phyloP scores from a whole-genome alignment of 306 rosid genomes.

The Abrus precatorius region DNA sequence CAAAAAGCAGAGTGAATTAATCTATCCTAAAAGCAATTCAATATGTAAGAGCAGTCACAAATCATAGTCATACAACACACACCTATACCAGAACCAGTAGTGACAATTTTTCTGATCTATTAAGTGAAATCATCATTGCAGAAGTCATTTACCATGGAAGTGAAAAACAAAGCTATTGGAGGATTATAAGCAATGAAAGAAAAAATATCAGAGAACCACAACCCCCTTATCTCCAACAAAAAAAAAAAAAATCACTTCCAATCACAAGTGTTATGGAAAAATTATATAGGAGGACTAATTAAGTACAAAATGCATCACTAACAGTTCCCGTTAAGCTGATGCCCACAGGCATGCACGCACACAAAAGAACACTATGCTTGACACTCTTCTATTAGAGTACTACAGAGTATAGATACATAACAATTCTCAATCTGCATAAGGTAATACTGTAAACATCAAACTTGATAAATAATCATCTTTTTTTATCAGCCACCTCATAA shows the following conservation, averaged over 20 bases:
- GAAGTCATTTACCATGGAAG: conserved; percentile 10
- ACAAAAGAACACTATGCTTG: too few species aligned
- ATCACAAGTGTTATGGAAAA: conserved; percentile 23
- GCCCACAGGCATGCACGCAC: not conserved
- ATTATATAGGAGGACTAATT: conserved; percentile 8
- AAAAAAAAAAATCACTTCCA: not conserved
- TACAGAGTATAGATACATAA: too few species aligned
- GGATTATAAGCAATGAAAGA: not conserved
- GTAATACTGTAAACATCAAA: too few species aligned
- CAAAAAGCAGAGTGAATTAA: conserved; percentile 6
- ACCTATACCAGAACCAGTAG: conserved; percentile 31
- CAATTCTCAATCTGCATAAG: too few species aligned
- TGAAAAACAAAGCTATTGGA: conserved; percentile 18
- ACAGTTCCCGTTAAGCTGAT: too few species aligned
- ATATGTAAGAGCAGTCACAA: conserved; percentile 30
- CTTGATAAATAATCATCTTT: too few species aligned
- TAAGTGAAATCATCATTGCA: not conserved
- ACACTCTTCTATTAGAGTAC: too few species aligned
- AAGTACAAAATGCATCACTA: not conserved
- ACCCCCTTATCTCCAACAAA: conserved; percentile 1
- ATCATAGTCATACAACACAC: conserved; percentile 33
- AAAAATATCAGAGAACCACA: not conserved
- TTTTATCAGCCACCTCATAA: too few species aligned
- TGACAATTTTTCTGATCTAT: conserved; percentile 24
- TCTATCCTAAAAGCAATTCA: not conserved